phyloP scores from a whole-genome alignment of 208 protist genomes.

The Herpetomonas tarakana region DNA sequence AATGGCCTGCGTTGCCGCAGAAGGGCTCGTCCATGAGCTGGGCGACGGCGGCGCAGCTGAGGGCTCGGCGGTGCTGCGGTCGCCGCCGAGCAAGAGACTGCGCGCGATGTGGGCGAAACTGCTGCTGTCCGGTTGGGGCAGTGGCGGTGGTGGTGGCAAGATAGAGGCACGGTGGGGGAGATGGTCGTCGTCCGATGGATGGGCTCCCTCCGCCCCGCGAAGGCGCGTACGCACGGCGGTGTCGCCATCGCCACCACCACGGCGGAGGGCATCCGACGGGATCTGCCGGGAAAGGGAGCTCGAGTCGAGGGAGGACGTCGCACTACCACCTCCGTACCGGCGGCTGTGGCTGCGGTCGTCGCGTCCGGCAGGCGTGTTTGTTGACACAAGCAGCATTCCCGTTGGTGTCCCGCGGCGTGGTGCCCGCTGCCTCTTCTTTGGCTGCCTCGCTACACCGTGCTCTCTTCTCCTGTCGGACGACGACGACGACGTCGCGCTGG shows the following conservation, averaged over 20 bases:
- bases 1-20: conserved; percentile 1
- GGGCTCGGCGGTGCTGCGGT: not conserved
- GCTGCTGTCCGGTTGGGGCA: not conserved
- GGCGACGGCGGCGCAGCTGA: not conserved
- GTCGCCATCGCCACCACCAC: not conserved
- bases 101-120: not conserved
- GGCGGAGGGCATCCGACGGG: not conserved
- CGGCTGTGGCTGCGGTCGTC: too few species aligned
- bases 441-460: too few species aligned
- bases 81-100: not conserved
- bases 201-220: not conserved
- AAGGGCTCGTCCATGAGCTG: not conserved
- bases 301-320: not conserved
- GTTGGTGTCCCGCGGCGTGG: too few species aligned
- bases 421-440: too few species aligned
- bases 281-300: not conserved
- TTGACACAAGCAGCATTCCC: too few species aligned
- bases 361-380: too few species aligned
- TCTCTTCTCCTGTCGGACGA: too few species aligned
- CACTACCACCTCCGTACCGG: not conserved
- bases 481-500: too few species aligned
- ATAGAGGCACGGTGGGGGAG: too few species aligned
- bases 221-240: not conserved
- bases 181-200: too few species aligned
- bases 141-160: too few species aligned